Conservation (phyloP, 2,329 filamentous ascomycete genomes). For the Penicillium frequentans region DNA sequence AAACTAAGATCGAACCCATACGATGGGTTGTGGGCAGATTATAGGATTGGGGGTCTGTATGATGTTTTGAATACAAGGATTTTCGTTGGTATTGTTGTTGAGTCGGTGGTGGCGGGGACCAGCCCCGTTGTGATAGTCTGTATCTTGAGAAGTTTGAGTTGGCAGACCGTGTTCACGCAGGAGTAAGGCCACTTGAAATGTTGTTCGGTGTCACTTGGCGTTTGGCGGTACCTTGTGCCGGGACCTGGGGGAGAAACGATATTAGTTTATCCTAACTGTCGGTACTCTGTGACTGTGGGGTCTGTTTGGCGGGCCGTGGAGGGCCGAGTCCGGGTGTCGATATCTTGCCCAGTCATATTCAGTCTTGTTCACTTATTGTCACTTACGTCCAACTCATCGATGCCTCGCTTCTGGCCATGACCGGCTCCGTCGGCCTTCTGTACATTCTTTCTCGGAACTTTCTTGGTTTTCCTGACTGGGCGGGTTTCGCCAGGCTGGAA, state of each 20-base stretch:
- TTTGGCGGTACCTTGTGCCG: constrained; percentile 32
- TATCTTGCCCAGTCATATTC: constrained; percentile 24
- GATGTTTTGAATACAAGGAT: not conserved
- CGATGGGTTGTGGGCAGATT: not conserved
- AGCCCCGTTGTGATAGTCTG: constrained; percentile 27
- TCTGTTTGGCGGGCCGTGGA: constrained; percentile 12
- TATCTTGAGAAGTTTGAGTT: not conserved
- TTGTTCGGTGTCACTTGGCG: constrained; percentile 34
- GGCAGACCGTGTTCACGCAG: constrained; percentile 28
- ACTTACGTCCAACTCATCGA: constrained; percentile 47
- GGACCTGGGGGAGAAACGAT: constrained; percentile 27
- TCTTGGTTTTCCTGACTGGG: constrained; percentile 48
- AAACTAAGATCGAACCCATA: not conserved
- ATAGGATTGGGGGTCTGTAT: not conserved
- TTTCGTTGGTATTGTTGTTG: not conserved
- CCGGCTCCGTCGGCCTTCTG: constrained; percentile 36
- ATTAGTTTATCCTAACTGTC: constrained; percentile 33
- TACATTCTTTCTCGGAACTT: constrained; percentile 53
- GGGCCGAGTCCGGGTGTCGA: constrained; percentile 23
- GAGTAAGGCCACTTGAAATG: constrained; percentile 29
- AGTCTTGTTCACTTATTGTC: constrained; percentile 24
- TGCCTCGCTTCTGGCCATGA: constrained; percentile 41
- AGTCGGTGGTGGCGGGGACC: constrained; percentile 23
- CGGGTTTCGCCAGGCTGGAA: constrained; percentile 77
- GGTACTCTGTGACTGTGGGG: constrained; percentile 15